Percentiles rank a stretch among this genome's conserved stretches.
Evolutionary conservation across 306 rosid genomes (phyloP).

Genomic region (Castanea crenata): DNA sequence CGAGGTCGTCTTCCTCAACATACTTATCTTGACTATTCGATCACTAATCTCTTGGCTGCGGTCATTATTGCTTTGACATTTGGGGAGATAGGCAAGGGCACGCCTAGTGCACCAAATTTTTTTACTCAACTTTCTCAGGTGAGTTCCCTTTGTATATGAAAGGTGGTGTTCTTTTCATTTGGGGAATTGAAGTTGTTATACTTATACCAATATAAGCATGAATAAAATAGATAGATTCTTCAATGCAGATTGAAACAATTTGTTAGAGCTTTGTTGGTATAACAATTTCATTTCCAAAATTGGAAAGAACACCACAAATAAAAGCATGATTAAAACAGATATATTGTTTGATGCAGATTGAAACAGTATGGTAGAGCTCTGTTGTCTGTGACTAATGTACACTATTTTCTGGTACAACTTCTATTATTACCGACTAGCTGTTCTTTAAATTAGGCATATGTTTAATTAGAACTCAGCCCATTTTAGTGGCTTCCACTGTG

Average conservation of each 20-base stretch:
- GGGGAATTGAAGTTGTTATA: neutral
- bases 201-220: neutral
- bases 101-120: slow-evolving; percentile 50
- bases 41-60: slow-evolving; percentile 84
- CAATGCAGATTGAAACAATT: neutral
- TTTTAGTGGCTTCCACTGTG: too few species aligned
- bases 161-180: neutral
- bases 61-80: slow-evolving; percentile 77
- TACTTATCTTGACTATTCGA: slow-evolving; percentile 81
- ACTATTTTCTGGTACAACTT: neutral
- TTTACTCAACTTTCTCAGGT: slow-evolving; percentile 74
- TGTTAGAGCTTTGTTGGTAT: neutral
- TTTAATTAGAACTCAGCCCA: neutral
- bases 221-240: neutral
- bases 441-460: neutral
- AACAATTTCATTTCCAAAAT: too few species aligned
- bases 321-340: neutral
- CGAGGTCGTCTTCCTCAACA: slow-evolving; percentile 96
- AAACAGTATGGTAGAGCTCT: neutral
- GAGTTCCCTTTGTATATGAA: neutral
- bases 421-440: too few species aligned
- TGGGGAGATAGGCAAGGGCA: slow-evolving; percentile 72
- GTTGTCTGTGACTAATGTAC: too few species aligned
- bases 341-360: neutral
- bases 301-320: neutral